Percentiles rank a stretch among this genome's conserved stretches.
These are phyloP conservation scores for Agarophyton chilense DNA, from an alignment of 23 red algal species.

Conservation along the genomic window DNA sequence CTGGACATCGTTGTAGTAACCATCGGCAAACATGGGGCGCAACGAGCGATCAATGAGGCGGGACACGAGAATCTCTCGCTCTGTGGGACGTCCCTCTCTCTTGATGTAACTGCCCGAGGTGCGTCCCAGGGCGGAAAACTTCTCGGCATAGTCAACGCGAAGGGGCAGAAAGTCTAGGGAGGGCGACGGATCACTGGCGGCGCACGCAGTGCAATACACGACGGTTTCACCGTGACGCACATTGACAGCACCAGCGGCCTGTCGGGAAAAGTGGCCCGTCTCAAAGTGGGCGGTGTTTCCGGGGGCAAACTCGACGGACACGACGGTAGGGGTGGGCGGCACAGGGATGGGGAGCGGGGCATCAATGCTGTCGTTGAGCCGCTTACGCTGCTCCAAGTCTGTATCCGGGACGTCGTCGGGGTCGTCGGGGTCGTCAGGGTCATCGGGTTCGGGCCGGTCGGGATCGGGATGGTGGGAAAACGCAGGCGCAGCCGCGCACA, in stretches of 20 bases:
- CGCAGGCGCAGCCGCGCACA: too few relatives aligned
- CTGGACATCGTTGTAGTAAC: conserved; percentile 91
- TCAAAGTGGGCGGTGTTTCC: conserved; percentile 68
- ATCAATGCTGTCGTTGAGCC: neutral
- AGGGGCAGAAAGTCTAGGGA: conserved; percentile 86
- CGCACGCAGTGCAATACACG: conserved; percentile 91
- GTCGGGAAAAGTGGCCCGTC: conserved; percentile 85
- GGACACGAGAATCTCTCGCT: conserved; percentile 85
- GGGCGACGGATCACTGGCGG: conserved; percentile 15
- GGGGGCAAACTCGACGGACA: conserved; percentile 45
- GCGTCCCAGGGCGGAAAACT: conserved; percentile 84
- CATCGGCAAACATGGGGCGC: conserved; percentile 84
- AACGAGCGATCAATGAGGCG: conserved; percentile 91
- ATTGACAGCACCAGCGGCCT: conserved; percentile 92
- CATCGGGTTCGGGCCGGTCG: neutral
- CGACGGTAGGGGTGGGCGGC: conserved; percentile 43
- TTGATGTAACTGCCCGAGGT: conserved; percentile 89
- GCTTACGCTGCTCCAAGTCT: conserved; percentile 16
- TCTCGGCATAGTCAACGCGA: conserved; percentile 95
- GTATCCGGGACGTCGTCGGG: conserved; percentile 18
- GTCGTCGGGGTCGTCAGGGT: neutral
- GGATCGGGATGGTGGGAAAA: too few relatives aligned
- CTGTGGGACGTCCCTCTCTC: conserved; percentile 81
- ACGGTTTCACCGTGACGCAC: conserved; percentile 85
- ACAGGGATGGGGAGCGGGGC: neutral